Base-by-base conservation (phyloP, 2,329 filamentous ascomycete genomes). In the Stachybotrys chlorohalonatus region DNA sequence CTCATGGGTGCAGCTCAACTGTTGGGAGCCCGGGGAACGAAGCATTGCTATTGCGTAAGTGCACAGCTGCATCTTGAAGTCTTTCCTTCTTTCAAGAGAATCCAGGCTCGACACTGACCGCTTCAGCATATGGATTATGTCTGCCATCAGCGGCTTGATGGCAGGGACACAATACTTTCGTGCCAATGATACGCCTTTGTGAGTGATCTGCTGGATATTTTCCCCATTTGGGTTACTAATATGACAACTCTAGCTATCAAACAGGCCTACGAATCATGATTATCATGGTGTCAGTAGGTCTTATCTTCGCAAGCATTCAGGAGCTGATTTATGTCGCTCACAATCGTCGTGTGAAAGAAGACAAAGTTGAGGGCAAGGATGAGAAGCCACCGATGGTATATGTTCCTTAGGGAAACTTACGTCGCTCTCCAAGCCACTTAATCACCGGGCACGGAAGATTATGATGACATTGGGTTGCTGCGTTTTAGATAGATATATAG, bases 1-100 rank as follows among this genome's bases (percentile, higher is more conserved):
- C 60, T 71, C 73, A 0, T 80, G 76, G 76, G 68, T 78, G 11
- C 75, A 78, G 57, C 61, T 79, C 7, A 80, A 80, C 59, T 78
- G 75, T 59, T 64, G 64, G 6, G 72, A 72, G 31, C 62, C 73
- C 0, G 63, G 70, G 1, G 76, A 79, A 60, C 63, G 75, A 49
- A 79, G 75, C 55, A 74, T 79, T 49, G 68, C 66, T 9, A 73
- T 79, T 45, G 50, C 50, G 50, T 53, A 75, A 75, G 64, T 74
- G 59, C 59, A 72, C 24, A 24, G 24, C 24, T 3, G 5, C 6
- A 36, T 11, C 2, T 47, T 51, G 16, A 13, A 51, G 24, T 32
- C 11, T 13, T 11, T 24, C 2, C 24, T 2, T 2, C 24, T 24
- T 24, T 24, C 24, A 24, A 24, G 24, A 24, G n/a, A 51, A 32